phyloP scores from a whole-genome alignment of 208 protist genomes.

The Porcisia hertigi region DNA sequence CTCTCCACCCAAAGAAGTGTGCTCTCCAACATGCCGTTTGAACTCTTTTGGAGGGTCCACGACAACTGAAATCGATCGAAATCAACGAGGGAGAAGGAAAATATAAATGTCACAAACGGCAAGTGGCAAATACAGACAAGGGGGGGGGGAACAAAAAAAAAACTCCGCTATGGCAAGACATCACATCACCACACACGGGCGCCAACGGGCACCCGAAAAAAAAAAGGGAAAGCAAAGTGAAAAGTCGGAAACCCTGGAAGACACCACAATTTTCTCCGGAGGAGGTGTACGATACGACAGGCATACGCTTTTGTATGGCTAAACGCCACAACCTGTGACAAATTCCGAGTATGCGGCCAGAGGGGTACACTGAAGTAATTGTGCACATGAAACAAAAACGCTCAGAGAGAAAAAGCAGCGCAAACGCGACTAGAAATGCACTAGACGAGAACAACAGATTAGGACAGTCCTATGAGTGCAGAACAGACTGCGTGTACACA shows the following conservation, averaged over 20 bases:
- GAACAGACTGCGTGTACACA: not conserved
- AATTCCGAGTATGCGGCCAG: not conserved
- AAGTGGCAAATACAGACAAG: not conserved
- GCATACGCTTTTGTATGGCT: not conserved
- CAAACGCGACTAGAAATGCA: not conserved
- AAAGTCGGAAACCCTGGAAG: not conserved
- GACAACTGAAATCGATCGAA: not conserved
- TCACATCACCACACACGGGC: too few species aligned
- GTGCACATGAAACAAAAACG: not conserved
- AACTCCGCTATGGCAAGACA: too few species aligned
- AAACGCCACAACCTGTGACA: not conserved
- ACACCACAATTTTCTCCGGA: not conserved
- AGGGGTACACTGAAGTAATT: not conserved
- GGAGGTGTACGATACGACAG: not conserved
- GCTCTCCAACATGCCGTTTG: not conserved
- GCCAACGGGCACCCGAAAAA: too few species aligned
- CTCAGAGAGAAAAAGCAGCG: not conserved
- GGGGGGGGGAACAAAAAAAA: not conserved
- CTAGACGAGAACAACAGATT: not conserved
- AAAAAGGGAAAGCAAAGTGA: not conserved
- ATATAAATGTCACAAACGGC: not conserved
- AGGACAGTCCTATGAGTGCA: not conserved
- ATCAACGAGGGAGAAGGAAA: not conserved
- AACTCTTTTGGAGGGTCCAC: not conserved
- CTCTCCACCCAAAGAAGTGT: too few species aligned